These are phyloP conservation scores for Rauvolfia tetraphylla DNA, from an alignment of 257 asterid genomes.

Conservation along the genomic window DNA sequence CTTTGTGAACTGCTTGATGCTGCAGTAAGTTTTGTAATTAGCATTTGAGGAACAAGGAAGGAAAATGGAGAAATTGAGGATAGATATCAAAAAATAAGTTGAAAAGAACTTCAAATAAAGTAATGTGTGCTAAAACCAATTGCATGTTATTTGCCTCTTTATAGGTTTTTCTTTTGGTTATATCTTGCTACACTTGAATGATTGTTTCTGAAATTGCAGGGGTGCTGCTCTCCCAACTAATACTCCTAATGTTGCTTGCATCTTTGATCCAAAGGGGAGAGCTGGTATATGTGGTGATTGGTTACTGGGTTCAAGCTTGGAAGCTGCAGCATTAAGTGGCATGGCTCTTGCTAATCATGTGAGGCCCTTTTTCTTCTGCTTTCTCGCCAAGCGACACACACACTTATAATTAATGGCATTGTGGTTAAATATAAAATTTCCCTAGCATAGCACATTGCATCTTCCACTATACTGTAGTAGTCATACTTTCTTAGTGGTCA, in stretches of 20 bases:
- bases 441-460: background rate
- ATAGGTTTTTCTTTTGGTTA: background rate
- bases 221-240: conserved; percentile 98
- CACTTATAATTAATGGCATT: background rate
- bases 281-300: conserved; percentile 99
- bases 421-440: background rate
- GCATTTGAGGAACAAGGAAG: background rate
- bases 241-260: conserved; percentile 77
- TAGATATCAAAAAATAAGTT: background rate
- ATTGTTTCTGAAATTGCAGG: conserved; percentile 44
- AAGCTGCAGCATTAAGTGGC: conserved; percentile 93
- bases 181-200: conserved; percentile 16
- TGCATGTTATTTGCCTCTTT: background rate
- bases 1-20: background rate
- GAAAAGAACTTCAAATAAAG: background rate
- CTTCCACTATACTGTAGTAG: background rate
- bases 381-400: background rate
- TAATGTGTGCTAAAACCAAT: background rate
- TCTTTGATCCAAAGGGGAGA: conserved; percentile 92
- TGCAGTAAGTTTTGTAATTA: background rate
- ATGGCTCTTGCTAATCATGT: conserved; percentile 92
- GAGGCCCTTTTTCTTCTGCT: conserved; percentile 25
- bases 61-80: background rate
- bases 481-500: background rate
- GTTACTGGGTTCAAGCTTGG: conserved; percentile 89